phyloP scores from a whole-genome alignment of 2,329 filamentous ascomycete species.

The Hymenoscyphus repandus region DNA sequence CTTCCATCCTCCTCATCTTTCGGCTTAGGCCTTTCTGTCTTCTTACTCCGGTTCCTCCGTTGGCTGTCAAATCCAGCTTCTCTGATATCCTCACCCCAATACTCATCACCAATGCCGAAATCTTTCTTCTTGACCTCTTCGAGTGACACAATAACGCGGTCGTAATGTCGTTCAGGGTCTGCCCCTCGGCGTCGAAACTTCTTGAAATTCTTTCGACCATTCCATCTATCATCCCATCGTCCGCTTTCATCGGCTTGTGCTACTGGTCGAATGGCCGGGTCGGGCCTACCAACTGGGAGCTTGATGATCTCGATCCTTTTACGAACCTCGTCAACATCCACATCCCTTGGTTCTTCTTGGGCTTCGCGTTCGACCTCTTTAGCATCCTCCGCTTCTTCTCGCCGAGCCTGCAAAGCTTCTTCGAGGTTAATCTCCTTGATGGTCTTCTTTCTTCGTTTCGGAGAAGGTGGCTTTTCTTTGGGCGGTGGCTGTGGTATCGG shows the following conservation, averaged over 20 bases:
- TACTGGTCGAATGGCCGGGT: constrained; percentile 23
- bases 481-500: not conserved
- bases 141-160: constrained; percentile 50
- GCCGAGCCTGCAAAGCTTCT: constrained; percentile 55
- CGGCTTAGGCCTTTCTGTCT: constrained; percentile 24
- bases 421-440: constrained; percentile 60
- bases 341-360: constrained; percentile 52
- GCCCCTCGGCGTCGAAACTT: constrained; percentile 65
- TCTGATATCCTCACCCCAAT: constrained; percentile 40
- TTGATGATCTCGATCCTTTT: constrained; percentile 72
- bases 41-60: constrained; percentile 22
- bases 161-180: constrained; percentile 28
- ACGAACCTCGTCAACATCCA: constrained; percentile 69
- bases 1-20: constrained; percentile 5
- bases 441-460: constrained; percentile 19
- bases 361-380: constrained; percentile 49
- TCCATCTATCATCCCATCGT: constrained; percentile 85
- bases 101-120: constrained; percentile 54
- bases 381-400: constrained; percentile 58
- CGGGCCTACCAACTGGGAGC: constrained; percentile 55
- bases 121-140: constrained; percentile 55
- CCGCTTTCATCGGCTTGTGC: constrained; percentile 41
- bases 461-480: not conserved
- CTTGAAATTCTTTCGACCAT: constrained; percentile 94
- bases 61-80: constrained; percentile 32